Percentiles rank a stretch among this genome's conserved stretches.
phyloP scores from a whole-genome alignment of 495 filamentous ascomycete species.

The Rostrohypoxylon terebratum region DNA sequence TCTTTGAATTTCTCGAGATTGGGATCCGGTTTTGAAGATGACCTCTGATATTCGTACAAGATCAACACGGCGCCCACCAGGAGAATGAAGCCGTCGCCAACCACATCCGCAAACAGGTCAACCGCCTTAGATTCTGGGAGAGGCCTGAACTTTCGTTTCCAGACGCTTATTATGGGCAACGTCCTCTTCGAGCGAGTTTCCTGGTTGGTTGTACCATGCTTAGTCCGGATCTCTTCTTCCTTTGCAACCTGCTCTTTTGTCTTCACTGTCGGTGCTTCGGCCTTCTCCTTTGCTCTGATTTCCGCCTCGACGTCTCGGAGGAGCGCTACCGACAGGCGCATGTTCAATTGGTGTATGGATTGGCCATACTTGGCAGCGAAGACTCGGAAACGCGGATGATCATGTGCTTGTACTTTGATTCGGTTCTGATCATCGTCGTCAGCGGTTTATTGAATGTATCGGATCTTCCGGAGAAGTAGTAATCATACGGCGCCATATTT shows the following conservation, averaged over 20 bases:
- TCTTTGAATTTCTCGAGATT: constrained; percentile 74
- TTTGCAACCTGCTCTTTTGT: constrained; percentile 77
- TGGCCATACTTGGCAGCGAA: constrained; percentile 79
- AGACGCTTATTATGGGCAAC: constrained; percentile 57
- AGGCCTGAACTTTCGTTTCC: constrained; percentile 70
- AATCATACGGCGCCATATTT: constrained; percentile 69
- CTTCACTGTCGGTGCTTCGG: constrained; percentile 81
- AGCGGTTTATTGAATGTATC: constrained; percentile 19
- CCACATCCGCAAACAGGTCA: constrained; percentile 93
- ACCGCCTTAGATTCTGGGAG: constrained; percentile 94
- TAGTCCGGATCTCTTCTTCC: constrained; percentile 65
- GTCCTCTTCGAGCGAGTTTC: constrained; percentile 51
- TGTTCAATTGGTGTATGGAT: constrained; percentile 88
- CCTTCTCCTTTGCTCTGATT: constrained; percentile 69
- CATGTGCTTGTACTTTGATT: constrained; percentile 93
- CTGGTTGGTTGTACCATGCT: constrained; percentile 54
- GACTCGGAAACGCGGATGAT: constrained; percentile 88
- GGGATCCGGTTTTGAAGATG: constrained; percentile 78
- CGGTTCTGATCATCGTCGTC: constrained; percentile 71
- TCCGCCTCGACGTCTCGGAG: constrained; percentile 80
- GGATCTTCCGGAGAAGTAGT: not conserved
- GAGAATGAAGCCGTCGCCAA: constrained; percentile 91
- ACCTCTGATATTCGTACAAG: constrained; percentile 81
- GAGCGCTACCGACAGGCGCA: constrained; percentile 87
- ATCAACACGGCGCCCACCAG: constrained; percentile 81